Percentiles rank a stretch among this genome's conserved stretches.
Evolutionary conservation across 2,329 filamentous ascomycete species (phyloP).

Genomic region (Passalora sequoiae): DNA sequence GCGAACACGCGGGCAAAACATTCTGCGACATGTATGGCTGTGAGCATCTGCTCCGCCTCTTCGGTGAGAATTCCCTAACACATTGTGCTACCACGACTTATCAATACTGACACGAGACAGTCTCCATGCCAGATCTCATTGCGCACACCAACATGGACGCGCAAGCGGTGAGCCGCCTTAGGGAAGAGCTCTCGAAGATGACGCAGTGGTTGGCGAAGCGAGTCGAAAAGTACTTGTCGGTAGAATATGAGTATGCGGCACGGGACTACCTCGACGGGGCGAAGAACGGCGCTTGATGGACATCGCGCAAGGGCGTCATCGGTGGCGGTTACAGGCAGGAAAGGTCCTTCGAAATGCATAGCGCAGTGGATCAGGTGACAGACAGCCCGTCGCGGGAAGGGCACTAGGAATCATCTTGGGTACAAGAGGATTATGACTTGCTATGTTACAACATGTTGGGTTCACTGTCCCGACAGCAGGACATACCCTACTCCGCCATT

Average conservation of each 20-base stretch:
- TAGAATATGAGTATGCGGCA: slow-evolving; percentile 67
- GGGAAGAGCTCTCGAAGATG: slow-evolving; percentile 83
- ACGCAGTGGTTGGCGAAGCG: slow-evolving; percentile 78
- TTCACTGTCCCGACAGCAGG: too few species aligned
- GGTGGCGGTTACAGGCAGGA: not conserved
- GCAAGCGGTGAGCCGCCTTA: slow-evolving; percentile 79
- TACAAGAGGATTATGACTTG: not conserved
- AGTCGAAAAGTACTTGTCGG: slow-evolving; percentile 69
- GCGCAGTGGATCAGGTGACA: not conserved
- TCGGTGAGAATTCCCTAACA: too few species aligned
- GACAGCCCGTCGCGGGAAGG: too few species aligned
- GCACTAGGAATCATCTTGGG: too few species aligned
- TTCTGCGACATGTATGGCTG: slow-evolving; percentile 83
- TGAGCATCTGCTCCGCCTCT: slow-evolving; percentile 82
- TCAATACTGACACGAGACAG: too few species aligned
- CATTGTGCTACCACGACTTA: too few species aligned
- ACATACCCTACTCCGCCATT: too few species aligned
- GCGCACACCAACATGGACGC: slow-evolving; percentile 98
- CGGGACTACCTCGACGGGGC: slow-evolving; percentile 61
- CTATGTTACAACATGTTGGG: not conserved
- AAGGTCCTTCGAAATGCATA: not conserved
- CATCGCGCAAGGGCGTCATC: not conserved
- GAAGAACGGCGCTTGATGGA: slow-evolving; percentile 19
- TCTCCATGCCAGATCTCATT: slow-evolving; percentile 84
- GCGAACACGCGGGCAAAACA: slow-evolving; percentile 63